Conservation (phyloP, 1,284 basidiomycete species). For the Microbotryum intermedium region DNA sequence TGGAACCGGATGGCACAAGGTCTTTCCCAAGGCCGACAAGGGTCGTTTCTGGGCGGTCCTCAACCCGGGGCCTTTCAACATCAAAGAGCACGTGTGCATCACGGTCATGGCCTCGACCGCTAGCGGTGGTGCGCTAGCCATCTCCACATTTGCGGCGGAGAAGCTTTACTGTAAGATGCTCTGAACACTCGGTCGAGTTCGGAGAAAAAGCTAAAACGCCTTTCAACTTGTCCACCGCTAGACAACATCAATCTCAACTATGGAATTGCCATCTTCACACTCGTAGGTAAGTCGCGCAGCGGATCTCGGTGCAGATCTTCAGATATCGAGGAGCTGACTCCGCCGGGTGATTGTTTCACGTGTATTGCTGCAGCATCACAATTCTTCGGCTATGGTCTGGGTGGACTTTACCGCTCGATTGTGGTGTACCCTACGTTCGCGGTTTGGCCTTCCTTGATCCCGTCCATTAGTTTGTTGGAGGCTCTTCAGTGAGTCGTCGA, state of each 20-base stretch:
- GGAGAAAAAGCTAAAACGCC: neutral
- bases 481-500: slow-evolving; percentile 40
- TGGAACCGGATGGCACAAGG: neutral
- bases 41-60: slow-evolving; percentile 33
- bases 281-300: neutral
- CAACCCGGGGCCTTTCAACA: slow-evolving; percentile 9
- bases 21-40: neutral
- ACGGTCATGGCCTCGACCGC: slow-evolving; percentile 35
- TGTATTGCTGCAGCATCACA: slow-evolving; percentile 47
- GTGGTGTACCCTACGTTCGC: slow-evolving; percentile 2
- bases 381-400: slow-evolving; percentile 36
- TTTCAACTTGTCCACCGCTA: neutral
- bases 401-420: neutral
- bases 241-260: neutral
- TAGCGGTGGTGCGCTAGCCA: neutral
- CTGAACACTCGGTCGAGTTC: neutral
- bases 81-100: slow-evolving; percentile 41
- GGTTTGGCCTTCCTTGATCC: slow-evolving; percentile 1
- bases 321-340: neutral
- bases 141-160: slow-evolving; percentile 8
- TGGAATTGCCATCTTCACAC: neutral
- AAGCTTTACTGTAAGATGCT: slow-evolving; percentile 37
- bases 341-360: no score
- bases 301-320: neutral
- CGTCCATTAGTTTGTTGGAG: slow-evolving; percentile 51